A percentile compares a stretch with the other conserved stretches of the same genome.
Conservation (phyloP, 805 yeast genomes). For the Candida sanyiensis region DNA sequence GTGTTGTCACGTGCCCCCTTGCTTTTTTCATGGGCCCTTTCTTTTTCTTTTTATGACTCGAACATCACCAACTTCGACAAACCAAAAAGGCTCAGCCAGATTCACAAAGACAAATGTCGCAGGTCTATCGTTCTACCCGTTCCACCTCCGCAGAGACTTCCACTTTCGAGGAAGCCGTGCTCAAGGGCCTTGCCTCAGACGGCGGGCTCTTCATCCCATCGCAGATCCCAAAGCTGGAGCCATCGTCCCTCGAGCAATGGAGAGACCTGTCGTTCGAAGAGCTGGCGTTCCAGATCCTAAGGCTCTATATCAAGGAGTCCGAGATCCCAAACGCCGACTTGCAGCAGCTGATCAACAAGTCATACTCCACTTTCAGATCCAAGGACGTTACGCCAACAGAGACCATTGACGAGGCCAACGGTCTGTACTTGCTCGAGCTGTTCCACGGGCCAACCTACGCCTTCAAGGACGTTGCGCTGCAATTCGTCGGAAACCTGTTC, state of each 20-base stretch:
- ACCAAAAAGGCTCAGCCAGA: not conserved
- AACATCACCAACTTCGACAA: not conserved
- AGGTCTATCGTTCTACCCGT: constrained; percentile 78
- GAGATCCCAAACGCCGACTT: constrained; percentile 76
- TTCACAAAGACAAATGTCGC: constrained; percentile 32
- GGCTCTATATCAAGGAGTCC: constrained; percentile 61
- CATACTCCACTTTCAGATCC: constrained; percentile 90
- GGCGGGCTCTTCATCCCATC: constrained; percentile 95
- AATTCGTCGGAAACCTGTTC: constrained; percentile 93
- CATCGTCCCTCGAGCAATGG: constrained; percentile 61
- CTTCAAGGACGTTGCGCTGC: constrained; percentile 97
- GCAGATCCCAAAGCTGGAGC: constrained; percentile 58
- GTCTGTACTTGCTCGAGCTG: constrained; percentile 76
- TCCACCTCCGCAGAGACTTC: constrained; percentile 44
- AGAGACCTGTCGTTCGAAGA: constrained; percentile 71
- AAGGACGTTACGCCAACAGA: constrained; percentile 80
- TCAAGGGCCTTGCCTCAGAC: constrained; percentile 91
- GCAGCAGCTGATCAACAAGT: constrained; percentile 51
- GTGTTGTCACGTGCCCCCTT: too few relatives aligned
- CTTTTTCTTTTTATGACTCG: too few relatives aligned
- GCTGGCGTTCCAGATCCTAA: constrained; percentile 80
- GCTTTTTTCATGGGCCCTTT: too few relatives aligned
- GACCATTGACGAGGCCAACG: constrained; percentile 50
- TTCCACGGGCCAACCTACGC: constrained; percentile 99
- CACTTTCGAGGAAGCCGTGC: constrained; percentile 76